Evolutionary conservation across 352 stramenopile genomes (phyloP), one percentile per base, ranked within the genome.

Genomic region (Globisporangium cylindrosporum): DNA sequence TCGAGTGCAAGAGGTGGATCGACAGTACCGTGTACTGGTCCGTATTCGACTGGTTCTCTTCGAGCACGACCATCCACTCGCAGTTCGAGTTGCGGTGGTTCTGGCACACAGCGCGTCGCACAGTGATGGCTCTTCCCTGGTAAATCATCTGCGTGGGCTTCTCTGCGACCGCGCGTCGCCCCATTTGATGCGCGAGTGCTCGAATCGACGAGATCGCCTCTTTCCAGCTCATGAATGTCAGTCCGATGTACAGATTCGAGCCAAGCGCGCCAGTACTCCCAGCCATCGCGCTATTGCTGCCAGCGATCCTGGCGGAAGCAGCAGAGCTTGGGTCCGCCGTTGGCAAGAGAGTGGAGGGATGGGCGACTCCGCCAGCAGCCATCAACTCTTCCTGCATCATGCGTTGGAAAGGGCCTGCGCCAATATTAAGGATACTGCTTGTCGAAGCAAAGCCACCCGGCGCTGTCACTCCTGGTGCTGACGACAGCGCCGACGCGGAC

Each of bases 51-150:
- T 55, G 49, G 20, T 76, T 76, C 62, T 90, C 79, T 34, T 90
- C 80, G 25, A 92, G 68, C 68, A 84, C 70, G 15, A 92, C 70
- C 67, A 79, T 82, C 84, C 82, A 90, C 56, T 73, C 72, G 54
- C 84, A 92, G 61, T 90, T 87, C 6, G 82, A 90, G 63, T 90
- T 92, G 61, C 82, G 80, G 63, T 90, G 73, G 73, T 92, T 92
- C 62, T 92, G 82, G 70, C 84, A 92, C 69, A 90, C 59, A 12
- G 87, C 73, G 15, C 79, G 79, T 4, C 80, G 80, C 59, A 80
- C 82, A 22, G 81, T 73, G 34, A 89, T 78, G 43, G 53, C 73
- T 25, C 78, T 76, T 38, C 76, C 77, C n/a, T 80, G 57, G 59
- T 78, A 78, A 27, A 73, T 66, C 73, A 85, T 83, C 46, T 78